Base-by-base conservation (phyloP, 371 early-diverging fungal genomes). In the Mortierella sp. region DNA sequence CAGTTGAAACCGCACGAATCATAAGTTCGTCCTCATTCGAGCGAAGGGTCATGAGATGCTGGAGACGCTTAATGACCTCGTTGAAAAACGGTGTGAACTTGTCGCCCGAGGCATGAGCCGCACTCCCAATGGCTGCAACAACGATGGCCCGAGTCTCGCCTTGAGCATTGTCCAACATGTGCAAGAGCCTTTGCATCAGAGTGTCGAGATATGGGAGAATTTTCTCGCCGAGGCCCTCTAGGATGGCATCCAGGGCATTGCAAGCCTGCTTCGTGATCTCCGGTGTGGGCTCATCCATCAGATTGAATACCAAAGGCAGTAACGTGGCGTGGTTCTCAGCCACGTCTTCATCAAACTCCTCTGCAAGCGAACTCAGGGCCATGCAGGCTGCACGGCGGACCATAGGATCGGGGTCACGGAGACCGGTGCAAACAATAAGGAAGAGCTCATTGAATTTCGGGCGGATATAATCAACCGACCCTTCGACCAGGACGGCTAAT, bases 331-430 rank as follows among this genome's bases (percentile, higher is more conserved):
- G 97, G 52, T 91, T 85, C 47, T 83, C 85, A 15, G 92, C 86
- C 31, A 96, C 87, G 30, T 94, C 95, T 23, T 89, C 85, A 23
- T 88, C 88, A 60, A 96, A 84, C 53, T 95, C 94, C 44, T 90
- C 93, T 2, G 94, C 93, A 60, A 96, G 82, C 54, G 92, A 85
- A 17, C 92, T 89, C 31, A 97, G 78, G 1, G 95, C 93, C 85
- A 95, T 89, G 69, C 97, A 97, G 24, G 95, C 93, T 24, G 93
- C 94, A 24, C 91, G 87, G 56, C 95, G 91, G 32, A 96, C 97
- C 34, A 83, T 79, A 11, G 83, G 80, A 19, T 93, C 90, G 12
- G 89, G 85, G 62, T 97, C 96, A 52, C 90, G 89, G 28, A 97
- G 87, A 48, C 93, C 95, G 21, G 84, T 76, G 61, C 88, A 85